Percentiles rank a stretch among this genome's conserved stretches.
Evolutionary conservation across 495 filamentous ascomycete genomes (phyloP).

Genomic region (Choiromyces venosus): DNA sequence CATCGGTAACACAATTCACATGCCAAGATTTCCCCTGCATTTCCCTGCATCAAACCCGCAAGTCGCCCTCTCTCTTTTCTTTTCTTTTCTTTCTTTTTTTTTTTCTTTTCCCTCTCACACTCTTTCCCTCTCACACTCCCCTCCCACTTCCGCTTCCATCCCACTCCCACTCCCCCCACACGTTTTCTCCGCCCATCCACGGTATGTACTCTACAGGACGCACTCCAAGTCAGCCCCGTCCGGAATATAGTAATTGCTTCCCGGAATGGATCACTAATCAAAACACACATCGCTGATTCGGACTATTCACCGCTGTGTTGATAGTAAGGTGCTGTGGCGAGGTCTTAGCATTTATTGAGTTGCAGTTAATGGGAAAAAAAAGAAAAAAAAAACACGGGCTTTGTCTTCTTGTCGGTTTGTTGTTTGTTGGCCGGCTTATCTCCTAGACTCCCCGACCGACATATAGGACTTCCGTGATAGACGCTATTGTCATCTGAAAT

Average conservation of each 20-base stretch:
- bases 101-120: no score
- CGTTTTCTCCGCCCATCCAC: not conserved
- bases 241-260: conserved; percentile 1
- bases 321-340: not conserved
- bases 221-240: not conserved
- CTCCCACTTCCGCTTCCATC: not conserved
- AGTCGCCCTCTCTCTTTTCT: no score
- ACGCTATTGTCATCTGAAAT: no score
- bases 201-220: not conserved
- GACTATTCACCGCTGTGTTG: not conserved
- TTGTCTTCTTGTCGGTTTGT: not conserved
- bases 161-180: not conserved
- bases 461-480: no score
- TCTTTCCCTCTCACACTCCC: no score
- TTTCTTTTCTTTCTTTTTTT: no score
- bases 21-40: not conserved
- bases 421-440: not conserved
- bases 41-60: not conserved
- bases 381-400: not conserved
- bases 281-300: not conserved
- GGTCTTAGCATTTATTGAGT: not conserved
- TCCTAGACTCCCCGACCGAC: not conserved
- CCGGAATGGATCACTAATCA: not conserved
- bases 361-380: no score
- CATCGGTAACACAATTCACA: not conserved